A percentile compares a stretch with the other conserved stretches of the same genome.
phyloP scores from a whole-genome alignment of 2,329 filamentous ascomycete species.

The Diaporthe vexans region DNA sequence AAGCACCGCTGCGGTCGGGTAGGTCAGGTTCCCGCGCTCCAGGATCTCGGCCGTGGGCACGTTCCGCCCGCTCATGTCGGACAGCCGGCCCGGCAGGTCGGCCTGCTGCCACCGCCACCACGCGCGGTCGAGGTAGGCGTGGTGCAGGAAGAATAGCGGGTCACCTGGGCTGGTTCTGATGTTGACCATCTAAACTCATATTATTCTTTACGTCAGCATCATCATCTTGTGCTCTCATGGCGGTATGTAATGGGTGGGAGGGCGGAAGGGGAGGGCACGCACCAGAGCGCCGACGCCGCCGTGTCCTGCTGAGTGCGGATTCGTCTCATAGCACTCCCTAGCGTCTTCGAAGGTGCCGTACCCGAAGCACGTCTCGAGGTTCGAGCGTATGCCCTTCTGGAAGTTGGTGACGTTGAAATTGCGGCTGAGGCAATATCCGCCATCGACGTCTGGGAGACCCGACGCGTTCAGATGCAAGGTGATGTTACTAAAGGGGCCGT shows the following conservation, averaged over 20 bases:
- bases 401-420: not conserved
- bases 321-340: not conserved
- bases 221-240: too few species aligned
- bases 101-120: slow-evolving; percentile 16
- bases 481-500: not conserved
- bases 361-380: not conserved
- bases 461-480: not conserved
- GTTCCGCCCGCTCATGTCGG: not conserved
- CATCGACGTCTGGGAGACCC: not conserved
- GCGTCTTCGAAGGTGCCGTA: not conserved
- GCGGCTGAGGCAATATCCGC: slow-evolving; percentile 1
- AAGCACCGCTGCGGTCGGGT: not conserved
- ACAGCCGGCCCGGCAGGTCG: not conserved
- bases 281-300: not conserved
- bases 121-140: not conserved
- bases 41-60: not conserved
- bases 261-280: not conserved
- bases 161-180: not conserved
- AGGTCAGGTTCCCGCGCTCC: not conserved
- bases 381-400: not conserved
- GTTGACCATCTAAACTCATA: not conserved
- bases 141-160: not conserved
- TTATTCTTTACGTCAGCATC: too few species aligned
- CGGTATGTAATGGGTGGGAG: too few species aligned
- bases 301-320: not conserved